These are phyloP conservation scores for Aschersonia sp. DNA, from an alignment of 2,329 filamentous ascomycete genomes.

Conservation along the genomic window DNA sequence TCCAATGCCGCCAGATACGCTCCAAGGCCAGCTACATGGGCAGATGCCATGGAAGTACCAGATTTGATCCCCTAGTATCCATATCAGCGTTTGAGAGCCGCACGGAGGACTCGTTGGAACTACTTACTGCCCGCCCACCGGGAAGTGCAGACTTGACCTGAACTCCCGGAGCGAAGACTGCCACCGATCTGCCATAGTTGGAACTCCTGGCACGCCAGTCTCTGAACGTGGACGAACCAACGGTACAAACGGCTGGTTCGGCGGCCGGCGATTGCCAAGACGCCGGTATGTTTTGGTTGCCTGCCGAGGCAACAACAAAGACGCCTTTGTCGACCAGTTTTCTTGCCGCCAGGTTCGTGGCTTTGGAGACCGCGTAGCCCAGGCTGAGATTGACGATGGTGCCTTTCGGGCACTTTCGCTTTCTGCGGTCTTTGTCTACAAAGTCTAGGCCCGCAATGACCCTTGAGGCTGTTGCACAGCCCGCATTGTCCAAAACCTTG, in stretches of 20 bases:
- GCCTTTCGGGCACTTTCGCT: slow-evolving; percentile 24
- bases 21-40: neutral
- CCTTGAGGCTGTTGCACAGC: slow-evolving; percentile 18
- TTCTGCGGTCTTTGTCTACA: slow-evolving; percentile 20
- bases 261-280: slow-evolving; percentile 30
- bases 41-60: slow-evolving; percentile 21
- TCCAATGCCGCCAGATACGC: neutral
- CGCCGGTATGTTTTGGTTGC: slow-evolving; percentile 32
- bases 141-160: slow-evolving; percentile 32
- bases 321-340: slow-evolving; percentile 28
- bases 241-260: slow-evolving; percentile 32
- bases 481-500: slow-evolving; percentile 27
- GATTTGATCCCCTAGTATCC: slow-evolving; percentile 1
- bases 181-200: slow-evolving; percentile 34
- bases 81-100: no score
- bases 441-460: slow-evolving; percentile 31
- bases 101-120: neutral
- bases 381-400: slow-evolving; percentile 42
- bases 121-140: slow-evolving; percentile 15
- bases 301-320: slow-evolving; percentile 40
- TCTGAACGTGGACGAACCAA: slow-evolving; percentile 33
- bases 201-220: slow-evolving; percentile 13
- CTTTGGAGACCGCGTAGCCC: slow-evolving; percentile 5
- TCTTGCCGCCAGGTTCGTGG: slow-evolving; percentile 35
- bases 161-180: slow-evolving; percentile 35